phyloP scores from a whole-genome alignment of 2,329 filamentous ascomycete species.

The Pseudogymnoascus sp. region DNA sequence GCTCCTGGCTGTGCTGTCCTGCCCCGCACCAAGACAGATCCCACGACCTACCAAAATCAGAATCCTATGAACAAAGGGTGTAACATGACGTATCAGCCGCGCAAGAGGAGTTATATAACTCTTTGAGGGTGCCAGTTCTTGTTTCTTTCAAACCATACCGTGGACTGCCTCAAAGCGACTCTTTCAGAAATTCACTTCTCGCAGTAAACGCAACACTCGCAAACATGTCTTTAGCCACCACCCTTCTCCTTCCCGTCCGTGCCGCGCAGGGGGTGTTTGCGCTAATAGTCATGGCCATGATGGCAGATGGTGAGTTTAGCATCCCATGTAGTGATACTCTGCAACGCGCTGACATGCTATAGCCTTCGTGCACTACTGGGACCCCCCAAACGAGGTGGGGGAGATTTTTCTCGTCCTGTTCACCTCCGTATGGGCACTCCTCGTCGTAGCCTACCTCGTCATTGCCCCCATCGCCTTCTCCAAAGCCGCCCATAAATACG shows the following conservation, averaged over 20 bases:
- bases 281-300: neutral
- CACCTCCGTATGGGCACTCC: neutral
- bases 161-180: neutral
- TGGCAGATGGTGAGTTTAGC: neutral
- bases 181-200: neutral
- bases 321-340: neutral
- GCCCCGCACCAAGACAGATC: neutral
- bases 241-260: neutral
- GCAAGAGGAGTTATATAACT: neutral
- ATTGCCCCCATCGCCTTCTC: neutral
- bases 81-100: neutral
- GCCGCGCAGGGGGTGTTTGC: neutral
- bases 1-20: neutral
- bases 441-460: neutral
- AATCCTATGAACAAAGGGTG: neutral
- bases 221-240: neutral
- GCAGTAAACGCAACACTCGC: neutral
- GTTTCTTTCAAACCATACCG: neutral
- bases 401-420: neutral
- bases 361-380: neutral
- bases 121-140: neutral
- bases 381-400: neutral
- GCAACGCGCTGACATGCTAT: neutral
- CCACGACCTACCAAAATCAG: neutral
- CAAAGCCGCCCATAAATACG: neutral